Conservation (phyloP, 2,329 filamentous ascomycete genomes). For the Sphaerostilbella broomeana region DNA sequence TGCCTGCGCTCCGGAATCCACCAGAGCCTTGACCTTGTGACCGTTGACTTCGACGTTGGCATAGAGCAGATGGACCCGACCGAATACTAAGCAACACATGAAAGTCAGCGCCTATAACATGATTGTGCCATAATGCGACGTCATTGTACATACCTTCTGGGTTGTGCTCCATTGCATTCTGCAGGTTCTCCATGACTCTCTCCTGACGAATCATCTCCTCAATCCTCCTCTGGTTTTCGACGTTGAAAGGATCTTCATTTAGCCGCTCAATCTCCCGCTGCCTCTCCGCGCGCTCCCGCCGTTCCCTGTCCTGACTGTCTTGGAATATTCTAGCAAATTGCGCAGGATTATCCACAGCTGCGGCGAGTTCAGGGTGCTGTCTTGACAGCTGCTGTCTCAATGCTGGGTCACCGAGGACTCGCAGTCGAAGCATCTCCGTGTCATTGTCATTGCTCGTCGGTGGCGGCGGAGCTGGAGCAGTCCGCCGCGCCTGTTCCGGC, state of each 20-base stretch:
- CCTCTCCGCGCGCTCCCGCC: slow-evolving; percentile 66
- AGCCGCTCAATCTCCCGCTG: slow-evolving; percentile 76
- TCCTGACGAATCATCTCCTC: slow-evolving; percentile 97
- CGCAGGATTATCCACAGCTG: slow-evolving; percentile 66
- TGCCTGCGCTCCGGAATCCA: slow-evolving; percentile 94
- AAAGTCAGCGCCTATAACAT: slow-evolving; percentile 9
- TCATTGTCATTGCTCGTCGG: slow-evolving; percentile 45
- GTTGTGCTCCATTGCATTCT: slow-evolving; percentile 95
- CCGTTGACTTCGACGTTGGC: slow-evolving; percentile 93
- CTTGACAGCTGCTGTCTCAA: slow-evolving; percentile 64
- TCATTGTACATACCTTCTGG: slow-evolving; percentile 65
- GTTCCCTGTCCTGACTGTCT: slow-evolving; percentile 62
- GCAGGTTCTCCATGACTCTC: slow-evolving; percentile 87
- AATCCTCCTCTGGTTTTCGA: slow-evolving; percentile 84
- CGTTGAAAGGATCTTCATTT: slow-evolving; percentile 91
- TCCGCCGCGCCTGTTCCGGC: slow-evolving; percentile 32
- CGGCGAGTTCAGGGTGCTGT: slow-evolving; percentile 69
- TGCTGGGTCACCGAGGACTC: slow-evolving; percentile 71
- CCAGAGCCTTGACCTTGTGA: slow-evolving; percentile 86
- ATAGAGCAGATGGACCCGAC: slow-evolving; percentile 91
- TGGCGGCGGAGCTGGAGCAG: slow-evolving; percentile 23
- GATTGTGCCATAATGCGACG: slow-evolving; percentile 4
- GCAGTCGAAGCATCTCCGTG: slow-evolving; percentile 74
- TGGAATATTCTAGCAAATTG: slow-evolving; percentile 69
- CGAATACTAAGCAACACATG: slow-evolving; percentile 62